Conservation (phyloP, 164 flowering plant genomes). For the Aristolochia californica region DNA sequence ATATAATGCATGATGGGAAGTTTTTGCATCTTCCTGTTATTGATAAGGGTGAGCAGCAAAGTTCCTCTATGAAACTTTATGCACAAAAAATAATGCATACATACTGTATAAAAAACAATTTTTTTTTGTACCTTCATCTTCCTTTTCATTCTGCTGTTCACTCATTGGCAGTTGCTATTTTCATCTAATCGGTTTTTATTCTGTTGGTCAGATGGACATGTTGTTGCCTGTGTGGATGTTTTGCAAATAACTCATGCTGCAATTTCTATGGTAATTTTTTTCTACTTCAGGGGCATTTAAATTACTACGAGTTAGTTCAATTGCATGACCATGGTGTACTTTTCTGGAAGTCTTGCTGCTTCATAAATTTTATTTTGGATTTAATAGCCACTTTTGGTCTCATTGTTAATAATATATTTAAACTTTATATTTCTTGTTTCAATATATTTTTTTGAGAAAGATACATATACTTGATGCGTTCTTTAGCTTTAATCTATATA, state of each 20-base stretch:
- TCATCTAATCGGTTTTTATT: not conserved
- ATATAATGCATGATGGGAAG: constrained; percentile 95
- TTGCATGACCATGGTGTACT: no score
- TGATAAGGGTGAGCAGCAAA: constrained; percentile 52
- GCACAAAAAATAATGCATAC: not conserved
- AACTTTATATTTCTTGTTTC: no score
- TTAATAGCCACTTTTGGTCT: no score
- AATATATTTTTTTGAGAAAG: no score
- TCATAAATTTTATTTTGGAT: no score
- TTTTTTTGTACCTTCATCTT: not conserved
- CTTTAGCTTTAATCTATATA: no score
- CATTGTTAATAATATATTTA: no score
- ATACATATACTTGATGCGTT: no score
- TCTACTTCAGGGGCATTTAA: no score
- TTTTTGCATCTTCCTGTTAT: constrained; percentile 88
- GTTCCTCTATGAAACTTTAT: not conserved
- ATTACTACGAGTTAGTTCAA: no score
- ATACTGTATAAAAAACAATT: not conserved
- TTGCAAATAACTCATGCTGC: constrained; percentile 97
- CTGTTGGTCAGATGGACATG: constrained; percentile 54
- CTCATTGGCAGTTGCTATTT: not conserved
- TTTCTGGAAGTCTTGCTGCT: no score
- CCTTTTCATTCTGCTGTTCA: not conserved
- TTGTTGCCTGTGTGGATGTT: constrained; percentile 85
- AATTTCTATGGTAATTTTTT: constrained; percentile 69